These are phyloP conservation scores for Fraxinus sp. DNA, from an alignment of 305 asterid genomes.

Conservation along the genomic window DNA sequence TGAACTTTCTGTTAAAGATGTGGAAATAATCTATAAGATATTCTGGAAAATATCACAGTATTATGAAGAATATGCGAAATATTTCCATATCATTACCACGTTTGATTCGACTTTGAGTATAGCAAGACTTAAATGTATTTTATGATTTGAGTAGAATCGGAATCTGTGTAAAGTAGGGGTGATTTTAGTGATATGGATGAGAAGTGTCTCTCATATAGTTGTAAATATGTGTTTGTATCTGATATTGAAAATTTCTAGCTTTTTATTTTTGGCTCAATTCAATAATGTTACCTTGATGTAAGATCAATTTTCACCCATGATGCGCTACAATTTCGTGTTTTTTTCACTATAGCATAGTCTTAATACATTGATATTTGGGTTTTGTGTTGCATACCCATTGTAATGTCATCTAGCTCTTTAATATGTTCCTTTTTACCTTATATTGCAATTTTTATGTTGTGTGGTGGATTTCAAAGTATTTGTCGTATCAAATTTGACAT, in stretches of 20 bases:
- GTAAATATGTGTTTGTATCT: constrained; percentile 29
- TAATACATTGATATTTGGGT: not conserved
- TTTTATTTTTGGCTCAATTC: not conserved
- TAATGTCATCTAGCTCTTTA: not conserved
- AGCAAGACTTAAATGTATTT: constrained; percentile 19
- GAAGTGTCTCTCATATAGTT: constrained; percentile 26
- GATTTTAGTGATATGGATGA: constrained; percentile 29
- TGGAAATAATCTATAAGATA: not conserved
- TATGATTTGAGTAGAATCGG: constrained; percentile 23
- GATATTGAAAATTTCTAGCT: not conserved
- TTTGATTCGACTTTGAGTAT: not conserved
- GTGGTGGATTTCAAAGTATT: not conserved
- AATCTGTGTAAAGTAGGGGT: constrained; percentile 28
- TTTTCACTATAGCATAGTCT: not conserved
- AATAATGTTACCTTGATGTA: not conserved
- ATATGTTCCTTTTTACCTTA: not conserved
- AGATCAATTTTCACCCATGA: not conserved
- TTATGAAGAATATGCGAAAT: not conserved
- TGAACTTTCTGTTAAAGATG: not conserved
- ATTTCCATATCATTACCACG: not conserved
- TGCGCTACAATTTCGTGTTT: not conserved
- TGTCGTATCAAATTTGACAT: not conserved
- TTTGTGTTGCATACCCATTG: too few relatives aligned
- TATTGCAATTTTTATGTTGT: not conserved
- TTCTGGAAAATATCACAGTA: not conserved